Conservation (phyloP, 345 rosid species). For the rapeseed (Brassica napus) region DNA sequence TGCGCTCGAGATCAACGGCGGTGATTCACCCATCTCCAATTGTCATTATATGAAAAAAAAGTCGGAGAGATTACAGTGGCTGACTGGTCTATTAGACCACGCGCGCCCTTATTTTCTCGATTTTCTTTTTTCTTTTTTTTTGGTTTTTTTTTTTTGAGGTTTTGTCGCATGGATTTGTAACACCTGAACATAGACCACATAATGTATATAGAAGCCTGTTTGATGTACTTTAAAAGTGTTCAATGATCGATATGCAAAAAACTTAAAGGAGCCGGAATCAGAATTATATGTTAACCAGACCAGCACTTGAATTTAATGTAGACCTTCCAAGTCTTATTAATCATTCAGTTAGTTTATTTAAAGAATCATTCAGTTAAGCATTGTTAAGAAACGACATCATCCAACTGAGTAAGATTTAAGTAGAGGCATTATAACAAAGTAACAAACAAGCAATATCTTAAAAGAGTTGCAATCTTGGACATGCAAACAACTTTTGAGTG, state of each 20-base stretch:
- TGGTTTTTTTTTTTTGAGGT: background rate
- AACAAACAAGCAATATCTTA: too few relatives aligned
- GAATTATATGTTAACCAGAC: too few relatives aligned
- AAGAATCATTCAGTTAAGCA: too few relatives aligned
- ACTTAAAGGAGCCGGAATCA: background rate
- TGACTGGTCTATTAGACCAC: slow-evolving; percentile 7
- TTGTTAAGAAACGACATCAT: background rate
- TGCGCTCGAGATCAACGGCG: slow-evolving; percentile 4
- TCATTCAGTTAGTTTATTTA: too few relatives aligned
- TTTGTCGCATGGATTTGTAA: background rate
- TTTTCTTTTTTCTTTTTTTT: background rate
- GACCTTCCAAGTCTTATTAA: too few relatives aligned
- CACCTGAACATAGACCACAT: background rate
- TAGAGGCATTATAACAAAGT: background rate
- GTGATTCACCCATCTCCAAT: background rate
- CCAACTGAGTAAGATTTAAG: background rate
- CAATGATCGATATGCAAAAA: background rate
- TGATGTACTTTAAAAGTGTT: background rate
- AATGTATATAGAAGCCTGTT: background rate
- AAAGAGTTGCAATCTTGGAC: too few relatives aligned
- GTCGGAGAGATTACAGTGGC: slow-evolving; percentile 27
- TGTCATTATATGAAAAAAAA: background rate
- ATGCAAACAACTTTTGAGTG: too few relatives aligned
- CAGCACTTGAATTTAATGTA: too few relatives aligned
- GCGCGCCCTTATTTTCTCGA: slow-evolving; percentile 34